Evolutionary conservation across 495 filamentous ascomycete genomes (phyloP), one percentile per base, ranked within the genome.

Genomic region (Neurospora sp.): DNA sequence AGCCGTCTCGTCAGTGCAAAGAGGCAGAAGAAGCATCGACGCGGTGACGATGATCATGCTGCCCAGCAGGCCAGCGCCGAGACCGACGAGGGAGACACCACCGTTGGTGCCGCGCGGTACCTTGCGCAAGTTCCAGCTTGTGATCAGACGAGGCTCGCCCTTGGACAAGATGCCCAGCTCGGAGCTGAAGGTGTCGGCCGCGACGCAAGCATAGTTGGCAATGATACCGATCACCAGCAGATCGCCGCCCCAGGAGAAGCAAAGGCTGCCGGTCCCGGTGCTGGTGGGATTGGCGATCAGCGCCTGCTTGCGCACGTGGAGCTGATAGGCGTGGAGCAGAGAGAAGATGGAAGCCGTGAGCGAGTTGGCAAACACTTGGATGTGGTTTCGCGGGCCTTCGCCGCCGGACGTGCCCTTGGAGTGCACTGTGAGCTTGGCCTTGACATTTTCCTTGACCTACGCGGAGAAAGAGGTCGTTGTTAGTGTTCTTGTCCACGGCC

Each of bases 41-140:
- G 90, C 87, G 9, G 88, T 76, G 3, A 91, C 92, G 60, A 97
- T 88, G 8, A 91, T 86, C 60, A 91, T 87, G 7, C 93, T 90
- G 1, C 96, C 96, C 0, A 91, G 78, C 23, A 93, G 79, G 2
- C 95, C 96, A 1, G 94, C 94, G 0, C 85, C 77, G 0, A 96
- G 83, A 0, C 96, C 96, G 20, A 85, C 83, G 2, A 88, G 73
- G 0, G 94, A 95, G 10, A 99, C 91, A 5, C 94, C 96, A 23
- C 96, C 96, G 79, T 99, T 99, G 37, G 96, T 98, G 11, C 96
- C 96, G 3, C 88, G 89, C 0, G 95, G 94, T 0, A 98, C 96
- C 75, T 89, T 85, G 16, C 89, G 87, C 14, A 95, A 83, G 27
- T 86, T 92, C 31, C 88, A 87, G 37, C 93, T 93, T 5, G 93